A percentile compares a stretch with the other conserved stretches of the same genome.
These are phyloP conservation scores for Penicillium sp. DNA, from an alignment of 2,329 filamentous ascomycete genomes.

Conservation along the genomic window DNA sequence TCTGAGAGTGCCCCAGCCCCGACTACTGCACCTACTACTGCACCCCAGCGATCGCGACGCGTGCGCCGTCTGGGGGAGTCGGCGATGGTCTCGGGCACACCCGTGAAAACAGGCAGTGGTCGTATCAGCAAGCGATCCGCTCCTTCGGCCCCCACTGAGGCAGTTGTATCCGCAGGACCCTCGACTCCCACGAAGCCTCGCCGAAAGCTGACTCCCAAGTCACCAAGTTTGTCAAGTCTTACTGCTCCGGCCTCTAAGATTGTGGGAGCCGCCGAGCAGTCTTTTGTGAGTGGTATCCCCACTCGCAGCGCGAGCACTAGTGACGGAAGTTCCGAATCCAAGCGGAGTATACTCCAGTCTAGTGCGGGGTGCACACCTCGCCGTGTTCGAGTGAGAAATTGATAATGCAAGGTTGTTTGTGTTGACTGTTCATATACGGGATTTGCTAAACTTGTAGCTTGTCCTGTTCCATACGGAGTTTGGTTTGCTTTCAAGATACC, in stretches of 20 bases:
- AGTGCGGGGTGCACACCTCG: constrained; percentile 39
- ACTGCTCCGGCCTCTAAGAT: constrained; percentile 21
- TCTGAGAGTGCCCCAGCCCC: constrained; percentile 13
- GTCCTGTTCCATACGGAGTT: neutral
- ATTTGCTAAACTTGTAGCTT: neutral
- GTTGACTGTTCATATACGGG: neutral
- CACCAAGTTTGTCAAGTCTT: constrained; percentile 25
- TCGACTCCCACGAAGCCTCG: constrained; percentile 31
- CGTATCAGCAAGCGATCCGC: constrained; percentile 20
- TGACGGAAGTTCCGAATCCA: constrained; percentile 15
- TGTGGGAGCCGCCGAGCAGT: constrained; percentile 1
- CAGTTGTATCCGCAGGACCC: constrained; percentile 11
- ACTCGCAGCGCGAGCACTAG: constrained; percentile 19
- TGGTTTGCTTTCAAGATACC: neutral
- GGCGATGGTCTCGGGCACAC: constrained; percentile 20
- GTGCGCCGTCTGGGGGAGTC: constrained; percentile 32
- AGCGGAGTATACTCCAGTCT: constrained; percentile 30
- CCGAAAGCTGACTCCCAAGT: constrained; percentile 37
- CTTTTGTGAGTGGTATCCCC: constrained; percentile 21
- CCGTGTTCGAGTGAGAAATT: constrained; percentile 32
- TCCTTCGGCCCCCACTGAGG: constrained; percentile 8
- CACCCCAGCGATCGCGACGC: constrained; percentile 31
- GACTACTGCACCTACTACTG: constrained; percentile 23
- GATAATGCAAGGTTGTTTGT: constrained; percentile 3
- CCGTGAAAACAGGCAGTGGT: constrained; percentile 22